Conservation (phyloP, 495 filamentous ascomycete genomes). For the Cercophora newfieldiana region DNA sequence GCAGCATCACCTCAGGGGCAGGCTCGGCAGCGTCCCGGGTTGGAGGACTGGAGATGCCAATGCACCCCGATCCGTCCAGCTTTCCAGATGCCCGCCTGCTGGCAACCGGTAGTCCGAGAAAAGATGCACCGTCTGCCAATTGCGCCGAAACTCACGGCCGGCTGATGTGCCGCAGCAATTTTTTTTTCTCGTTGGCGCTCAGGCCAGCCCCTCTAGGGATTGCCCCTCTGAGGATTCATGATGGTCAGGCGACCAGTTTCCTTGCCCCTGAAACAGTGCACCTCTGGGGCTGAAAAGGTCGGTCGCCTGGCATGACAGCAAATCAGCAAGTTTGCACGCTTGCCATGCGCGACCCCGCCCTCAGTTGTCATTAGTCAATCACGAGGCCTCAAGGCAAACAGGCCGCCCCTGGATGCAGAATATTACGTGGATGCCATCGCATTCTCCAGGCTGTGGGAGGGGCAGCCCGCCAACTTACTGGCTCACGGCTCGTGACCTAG, state of each 20-base stretch:
- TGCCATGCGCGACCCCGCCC: slow-evolving; percentile 17
- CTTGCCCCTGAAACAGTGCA: slow-evolving; percentile 16
- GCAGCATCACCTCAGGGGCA: not conserved
- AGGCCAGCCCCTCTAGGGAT: not conserved
- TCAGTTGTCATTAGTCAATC: slow-evolving; percentile 23
- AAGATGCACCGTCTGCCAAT: not conserved
- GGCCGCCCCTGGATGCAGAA: not conserved
- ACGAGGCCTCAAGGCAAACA: not conserved
- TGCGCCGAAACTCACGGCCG: not conserved
- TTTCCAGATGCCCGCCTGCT: not conserved
- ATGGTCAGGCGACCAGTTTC: slow-evolving; percentile 15
- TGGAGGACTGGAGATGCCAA: not conserved
- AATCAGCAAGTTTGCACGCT: not conserved
- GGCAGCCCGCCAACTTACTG: not conserved
- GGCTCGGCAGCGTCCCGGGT: not conserved
- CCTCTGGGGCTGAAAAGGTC: slow-evolving; percentile 4
- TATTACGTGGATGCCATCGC: not conserved
- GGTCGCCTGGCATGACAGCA: slow-evolving; percentile 7
- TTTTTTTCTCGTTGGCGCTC: not conserved
- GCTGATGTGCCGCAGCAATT: not conserved
- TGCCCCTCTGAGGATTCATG: not conserved
- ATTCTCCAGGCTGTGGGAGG: not conserved
- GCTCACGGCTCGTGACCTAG: not conserved
- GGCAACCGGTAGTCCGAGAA: not conserved
- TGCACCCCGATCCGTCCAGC: not conserved